Conservation (phyloP, 2,329 filamentous ascomycete genomes). For the Cladobotryum protrusum region DNA sequence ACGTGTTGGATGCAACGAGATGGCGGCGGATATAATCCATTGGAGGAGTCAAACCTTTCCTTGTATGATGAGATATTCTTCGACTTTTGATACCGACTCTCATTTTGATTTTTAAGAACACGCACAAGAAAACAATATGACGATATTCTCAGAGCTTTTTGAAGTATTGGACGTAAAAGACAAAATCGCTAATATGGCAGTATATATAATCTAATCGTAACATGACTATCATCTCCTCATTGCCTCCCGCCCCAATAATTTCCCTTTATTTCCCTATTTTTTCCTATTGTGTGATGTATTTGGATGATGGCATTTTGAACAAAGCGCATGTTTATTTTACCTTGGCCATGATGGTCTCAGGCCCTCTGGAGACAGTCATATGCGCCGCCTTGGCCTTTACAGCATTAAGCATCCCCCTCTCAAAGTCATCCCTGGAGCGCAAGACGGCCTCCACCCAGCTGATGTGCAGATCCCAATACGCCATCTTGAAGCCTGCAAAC, state of each 20-base stretch:
- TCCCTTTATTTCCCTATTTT: no score
- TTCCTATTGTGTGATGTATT: no score
- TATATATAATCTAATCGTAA: no score
- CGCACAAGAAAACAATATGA: no score
- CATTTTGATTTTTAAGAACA: not conserved
- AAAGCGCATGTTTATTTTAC: slow-evolving; percentile 53
- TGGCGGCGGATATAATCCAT: not conserved
- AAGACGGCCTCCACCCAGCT: slow-evolving; percentile 93
- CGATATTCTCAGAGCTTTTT: not conserved
- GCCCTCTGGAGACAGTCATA: slow-evolving; percentile 70
- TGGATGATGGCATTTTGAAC: not conserved
- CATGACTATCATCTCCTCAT: no score
- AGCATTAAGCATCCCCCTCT: slow-evolving; percentile 77
- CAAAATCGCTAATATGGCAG: no score
- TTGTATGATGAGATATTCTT: not conserved
- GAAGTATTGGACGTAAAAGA: not conserved
- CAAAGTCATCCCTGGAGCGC: slow-evolving; percentile 84
- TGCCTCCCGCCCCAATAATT: no score
- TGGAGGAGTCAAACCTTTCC: not conserved
- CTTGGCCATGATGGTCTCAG: slow-evolving; percentile 92
- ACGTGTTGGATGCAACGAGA: not conserved
- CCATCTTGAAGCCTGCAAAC: slow-evolving; percentile 75
- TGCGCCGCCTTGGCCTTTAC: slow-evolving; percentile 87
- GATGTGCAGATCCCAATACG: slow-evolving; percentile 91
- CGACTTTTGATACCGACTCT: not conserved